Base-by-base conservation (phyloP, 768 basidiomycete species). In the Sistotremastrum niveocremeum region DNA sequence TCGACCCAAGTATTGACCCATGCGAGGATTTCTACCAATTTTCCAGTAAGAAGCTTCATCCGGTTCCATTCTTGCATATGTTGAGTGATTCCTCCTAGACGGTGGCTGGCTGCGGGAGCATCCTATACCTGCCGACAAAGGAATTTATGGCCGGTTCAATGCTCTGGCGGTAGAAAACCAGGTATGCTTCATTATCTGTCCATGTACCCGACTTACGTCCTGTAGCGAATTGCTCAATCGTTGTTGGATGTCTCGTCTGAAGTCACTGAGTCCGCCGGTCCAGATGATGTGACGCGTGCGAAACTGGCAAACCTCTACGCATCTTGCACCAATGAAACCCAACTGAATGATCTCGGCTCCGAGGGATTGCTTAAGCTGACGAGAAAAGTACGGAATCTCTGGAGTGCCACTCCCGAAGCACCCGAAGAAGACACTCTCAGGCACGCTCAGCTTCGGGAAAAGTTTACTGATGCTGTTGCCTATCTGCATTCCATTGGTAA, bases 21-120 rank as follows among this genome's bases (percentile, higher is more conserved):
- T 99, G 95, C 62, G 86, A 97, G 53, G 83, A 90, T 62, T 95
- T 97, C 61, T 97, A 91, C 57, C 76, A 82, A 51, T 98, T 80
- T 64, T 79, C 91, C 7, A 93, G 90, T 93, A 56, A 56, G 87
- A 79, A 6, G 8, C 34, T 45, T 4, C 7, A 37, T 7, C 39
- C n/a, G 42, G 29, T 34, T 43, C 34, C 37, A 20, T 6, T 36
- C 11, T 31, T 44, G 5, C 36, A 43, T 49, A 40, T 39, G 20
- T 52, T 52, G 12, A 49, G 11, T 47, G 36, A 43, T 34, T 37
- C 41, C 5, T 32, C 8, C 10, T 45, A 93, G 87, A 82, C 57
- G 87, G 88, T 11, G 90, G 90, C 8, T 99, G 94, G 94, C 69
- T 84, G 12, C 74, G 73, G 37, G 63, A 68, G 0, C 79, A 98